phyloP scores from a whole-genome alignment of 495 filamentous ascomycete genomes.

The Xylaria longipes region DNA sequence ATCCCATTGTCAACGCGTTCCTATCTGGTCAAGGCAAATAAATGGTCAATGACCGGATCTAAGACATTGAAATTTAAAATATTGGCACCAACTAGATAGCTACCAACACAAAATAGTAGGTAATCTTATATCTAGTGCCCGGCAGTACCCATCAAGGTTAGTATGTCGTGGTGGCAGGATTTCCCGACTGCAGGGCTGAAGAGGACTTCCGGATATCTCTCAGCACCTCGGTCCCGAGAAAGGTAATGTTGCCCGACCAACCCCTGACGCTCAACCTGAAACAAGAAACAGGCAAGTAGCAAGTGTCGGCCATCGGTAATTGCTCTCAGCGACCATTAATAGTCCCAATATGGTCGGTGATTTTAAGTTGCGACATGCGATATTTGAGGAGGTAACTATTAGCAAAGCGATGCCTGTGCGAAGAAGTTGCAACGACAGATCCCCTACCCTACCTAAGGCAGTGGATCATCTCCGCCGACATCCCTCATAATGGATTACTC shows the following conservation, averaged over 20 bases:
- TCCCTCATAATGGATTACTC: neutral
- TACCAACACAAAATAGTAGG: neutral
- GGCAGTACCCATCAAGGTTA: neutral
- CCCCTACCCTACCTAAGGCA: neutral
- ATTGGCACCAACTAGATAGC: neutral
- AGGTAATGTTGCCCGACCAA: neutral
- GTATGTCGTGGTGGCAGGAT: neutral
- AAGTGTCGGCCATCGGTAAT: neutral
- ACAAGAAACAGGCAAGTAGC: neutral
- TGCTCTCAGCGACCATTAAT: neutral
- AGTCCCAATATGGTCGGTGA: neutral
- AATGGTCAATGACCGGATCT: too few relatives aligned
- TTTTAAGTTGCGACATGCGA: conserved; percentile 17
- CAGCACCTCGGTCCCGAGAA: conserved; percentile 21
- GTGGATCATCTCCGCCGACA: neutral
- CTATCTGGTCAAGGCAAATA: neutral
- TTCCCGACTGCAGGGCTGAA: neutral
- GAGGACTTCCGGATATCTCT: conserved; percentile 3
- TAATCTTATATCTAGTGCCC: too few relatives aligned
- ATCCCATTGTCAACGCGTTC: neutral
- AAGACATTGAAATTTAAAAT: neutral
- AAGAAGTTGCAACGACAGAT: too few relatives aligned
- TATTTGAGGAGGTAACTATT: neutral
- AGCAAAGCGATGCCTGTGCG: too few relatives aligned
- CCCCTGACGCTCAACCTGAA: neutral